Percentiles rank a stretch among this genome's conserved stretches.
These are phyloP conservation scores for Leccinum fibrillosum DNA, from an alignment of 768 basidiomycete genomes.

Conservation along the genomic window DNA sequence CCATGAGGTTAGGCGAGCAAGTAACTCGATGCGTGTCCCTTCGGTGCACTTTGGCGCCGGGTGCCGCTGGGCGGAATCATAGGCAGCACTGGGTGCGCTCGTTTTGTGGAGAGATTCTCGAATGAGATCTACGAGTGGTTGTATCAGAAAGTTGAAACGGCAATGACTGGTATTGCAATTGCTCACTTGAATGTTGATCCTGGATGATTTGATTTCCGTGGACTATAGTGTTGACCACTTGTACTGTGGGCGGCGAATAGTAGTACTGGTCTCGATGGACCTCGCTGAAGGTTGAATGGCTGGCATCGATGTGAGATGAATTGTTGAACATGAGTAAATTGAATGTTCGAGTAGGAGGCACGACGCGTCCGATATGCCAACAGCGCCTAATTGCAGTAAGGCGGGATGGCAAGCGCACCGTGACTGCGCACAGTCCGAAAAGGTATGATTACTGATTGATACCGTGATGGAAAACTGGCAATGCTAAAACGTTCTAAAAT, in stretches of 20 bases:
- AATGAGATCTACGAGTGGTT: slow-evolving; percentile 7
- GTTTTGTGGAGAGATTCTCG: slow-evolving; percentile 10
- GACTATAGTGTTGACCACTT: slow-evolving; percentile 15
- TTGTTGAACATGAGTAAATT: no score
- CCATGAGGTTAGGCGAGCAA: slow-evolving; percentile 16
- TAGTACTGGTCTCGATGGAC: slow-evolving; percentile 16
- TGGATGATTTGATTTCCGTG: slow-evolving; percentile 20
- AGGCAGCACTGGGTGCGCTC: slow-evolving; percentile 17
- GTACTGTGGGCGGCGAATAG: slow-evolving; percentile 6
- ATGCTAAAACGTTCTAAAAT: no score
- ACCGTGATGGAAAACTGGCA: no score
- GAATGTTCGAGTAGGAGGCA: no score
- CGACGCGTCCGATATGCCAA: no score
- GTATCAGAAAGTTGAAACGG: background rate
- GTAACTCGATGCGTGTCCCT: slow-evolving; percentile 20
- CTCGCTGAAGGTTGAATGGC: slow-evolving; percentile 17
- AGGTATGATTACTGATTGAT: no score
- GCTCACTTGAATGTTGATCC: slow-evolving; percentile 8
- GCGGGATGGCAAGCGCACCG: no score
- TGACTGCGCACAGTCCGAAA: no score
- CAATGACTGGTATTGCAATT: no score
- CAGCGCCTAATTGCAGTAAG: no score
- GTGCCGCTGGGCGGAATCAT: slow-evolving; percentile 9
- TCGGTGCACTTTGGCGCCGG: slow-evolving; percentile 22
- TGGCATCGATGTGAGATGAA: slow-evolving; percentile 2